Conservation (phyloP, 495 filamentous ascomycete genomes). For the Daldinia bambusicola region DNA sequence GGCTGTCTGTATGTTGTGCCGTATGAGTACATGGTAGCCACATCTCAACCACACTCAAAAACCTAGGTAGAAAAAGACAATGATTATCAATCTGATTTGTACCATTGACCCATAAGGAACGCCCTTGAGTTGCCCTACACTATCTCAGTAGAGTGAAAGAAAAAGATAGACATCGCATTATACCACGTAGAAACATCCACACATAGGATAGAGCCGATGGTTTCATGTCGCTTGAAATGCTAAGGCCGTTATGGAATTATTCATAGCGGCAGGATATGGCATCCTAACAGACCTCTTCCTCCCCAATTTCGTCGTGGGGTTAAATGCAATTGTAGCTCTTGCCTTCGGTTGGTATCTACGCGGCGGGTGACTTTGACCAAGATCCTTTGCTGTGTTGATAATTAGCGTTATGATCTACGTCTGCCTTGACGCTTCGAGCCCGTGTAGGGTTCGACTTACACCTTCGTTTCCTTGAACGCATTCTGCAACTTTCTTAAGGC, state of each 20-base stretch:
- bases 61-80: background rate
- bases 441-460: conserved; percentile 64
- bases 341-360: conserved; percentile 51
- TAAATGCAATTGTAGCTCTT: conserved; percentile 74
- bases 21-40: conserved; percentile 12
- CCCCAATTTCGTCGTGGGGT: conserved; percentile 85
- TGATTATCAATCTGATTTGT: conserved; percentile 10
- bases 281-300: conserved; percentile 86
- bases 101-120: conserved; percentile 3
- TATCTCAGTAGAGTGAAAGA: background rate
- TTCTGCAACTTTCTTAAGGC: conserved; percentile 83
- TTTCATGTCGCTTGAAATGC: background rate
- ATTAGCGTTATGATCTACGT: conserved; percentile 11
- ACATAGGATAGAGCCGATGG: background rate
- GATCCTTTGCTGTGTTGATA: conserved; percentile 66
- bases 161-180: background rate
- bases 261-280: conserved; percentile 84
- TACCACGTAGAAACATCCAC: background rate
- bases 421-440: background rate
- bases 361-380: conserved; percentile 74
- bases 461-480: conserved; percentile 88
- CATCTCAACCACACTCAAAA: background rate
- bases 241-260: background rate
- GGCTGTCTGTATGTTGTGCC: conserved; percentile 3
- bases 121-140: background rate